Percentiles rank a stretch among this genome's conserved stretches.
phyloP scores from a whole-genome alignment of 2,329 filamentous ascomycete species.

The Penicillium sp. region DNA sequence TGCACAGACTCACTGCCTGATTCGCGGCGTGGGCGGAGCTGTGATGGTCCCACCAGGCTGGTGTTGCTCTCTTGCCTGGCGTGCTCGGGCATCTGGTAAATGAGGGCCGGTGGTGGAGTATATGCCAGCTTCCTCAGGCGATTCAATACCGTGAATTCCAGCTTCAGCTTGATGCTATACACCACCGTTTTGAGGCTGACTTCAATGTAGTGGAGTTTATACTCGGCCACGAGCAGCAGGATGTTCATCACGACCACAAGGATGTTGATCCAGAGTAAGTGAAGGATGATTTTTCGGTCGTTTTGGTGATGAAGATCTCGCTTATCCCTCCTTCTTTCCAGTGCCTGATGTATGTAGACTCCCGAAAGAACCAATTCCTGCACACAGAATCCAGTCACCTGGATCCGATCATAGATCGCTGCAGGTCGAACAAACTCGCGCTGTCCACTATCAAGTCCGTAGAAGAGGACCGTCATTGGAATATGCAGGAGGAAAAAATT shows the following conservation, averaged over 20 bases:
- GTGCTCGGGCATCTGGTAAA: background rate
- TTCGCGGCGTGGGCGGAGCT: background rate
- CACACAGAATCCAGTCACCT: background rate
- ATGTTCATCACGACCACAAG: background rate
- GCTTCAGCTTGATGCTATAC: too few relatives aligned
- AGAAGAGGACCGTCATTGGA: too few relatives aligned
- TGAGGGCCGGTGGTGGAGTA: background rate
- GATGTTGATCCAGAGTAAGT: background rate
- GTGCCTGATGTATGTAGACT: background rate
- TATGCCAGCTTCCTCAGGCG: background rate
- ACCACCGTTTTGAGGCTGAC: too few relatives aligned
- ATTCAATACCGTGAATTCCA: too few relatives aligned
- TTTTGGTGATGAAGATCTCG: background rate
- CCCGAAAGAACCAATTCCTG: background rate
- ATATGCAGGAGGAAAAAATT: too few relatives aligned
- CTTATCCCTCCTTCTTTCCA: background rate
- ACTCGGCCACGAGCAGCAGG: background rate
- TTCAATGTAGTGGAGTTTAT: background rate
- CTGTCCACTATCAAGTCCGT: too few relatives aligned
- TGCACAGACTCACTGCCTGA: background rate
- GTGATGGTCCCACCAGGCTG: constrained; percentile 1
- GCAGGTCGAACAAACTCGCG: too few relatives aligned
- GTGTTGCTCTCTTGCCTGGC: background rate
- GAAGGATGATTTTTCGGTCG: background rate
- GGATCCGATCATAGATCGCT: too few relatives aligned